A percentile compares a stretch with the other conserved stretches of the same genome.
Evolutionary conservation across 768 basidiomycete genomes (phyloP).

Genomic region (Hericium alpestre): DNA sequence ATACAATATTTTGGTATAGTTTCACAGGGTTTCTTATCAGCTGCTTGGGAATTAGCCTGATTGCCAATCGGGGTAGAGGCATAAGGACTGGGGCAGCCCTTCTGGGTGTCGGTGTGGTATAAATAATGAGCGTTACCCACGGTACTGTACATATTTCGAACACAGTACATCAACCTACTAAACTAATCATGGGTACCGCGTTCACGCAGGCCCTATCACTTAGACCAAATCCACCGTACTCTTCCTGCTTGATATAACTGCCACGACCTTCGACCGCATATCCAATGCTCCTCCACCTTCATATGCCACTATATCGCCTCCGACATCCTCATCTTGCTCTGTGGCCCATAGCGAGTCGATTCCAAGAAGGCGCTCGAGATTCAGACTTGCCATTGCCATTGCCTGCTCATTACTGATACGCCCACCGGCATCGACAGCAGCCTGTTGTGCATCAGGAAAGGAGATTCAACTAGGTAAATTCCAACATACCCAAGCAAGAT

Average conservation of each 20-base stretch:
- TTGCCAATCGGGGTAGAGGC: conserved; percentile 60
- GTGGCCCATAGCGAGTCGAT: conserved; percentile 11
- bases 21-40: conserved; percentile 78
- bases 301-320: conserved; percentile 22
- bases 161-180: no score
- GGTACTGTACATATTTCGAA: no score
- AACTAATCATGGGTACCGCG: no score
- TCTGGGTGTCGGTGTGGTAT: conserved; percentile 45
- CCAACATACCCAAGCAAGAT: conserved; percentile 27
- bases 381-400: conserved; percentile 28
- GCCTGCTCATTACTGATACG: conserved; percentile 24
- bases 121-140: background rate
- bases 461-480: background rate
- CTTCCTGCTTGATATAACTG: conserved; percentile 22
- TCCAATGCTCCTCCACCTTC: conserved; percentile 24
- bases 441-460: conserved; percentile 18
- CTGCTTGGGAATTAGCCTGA: conserved; percentile 68
- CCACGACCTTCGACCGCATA: conserved; percentile 24
- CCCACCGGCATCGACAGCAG: conserved; percentile 29
- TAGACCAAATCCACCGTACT: conserved; percentile 2
- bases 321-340: background rate
- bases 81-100: conserved; percentile 57
- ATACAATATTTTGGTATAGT: conserved; percentile 24
- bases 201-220: background rate
- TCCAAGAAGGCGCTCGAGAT: conserved; percentile 34